Evolutionary conservation across 768 basidiomycete species (phyloP).

Genomic region (Cyathus striatus): DNA sequence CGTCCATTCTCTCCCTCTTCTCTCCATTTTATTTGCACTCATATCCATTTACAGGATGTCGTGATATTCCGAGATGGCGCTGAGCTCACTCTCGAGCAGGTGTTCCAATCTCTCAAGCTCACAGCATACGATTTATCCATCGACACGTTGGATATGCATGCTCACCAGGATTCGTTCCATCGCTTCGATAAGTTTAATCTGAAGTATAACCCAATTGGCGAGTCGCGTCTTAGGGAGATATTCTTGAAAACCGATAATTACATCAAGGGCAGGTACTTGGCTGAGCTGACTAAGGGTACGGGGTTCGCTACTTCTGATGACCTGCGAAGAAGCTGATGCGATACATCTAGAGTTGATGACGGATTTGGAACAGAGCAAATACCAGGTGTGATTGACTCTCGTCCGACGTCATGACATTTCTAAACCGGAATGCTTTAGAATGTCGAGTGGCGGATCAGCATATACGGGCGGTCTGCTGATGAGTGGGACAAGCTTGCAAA

Average conservation of each 20-base stretch:
- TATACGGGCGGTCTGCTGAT: slow-evolving; percentile 76
- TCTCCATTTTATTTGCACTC: not conserved
- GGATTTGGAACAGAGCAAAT: slow-evolving; percentile 98
- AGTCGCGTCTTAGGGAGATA: slow-evolving; percentile 91
- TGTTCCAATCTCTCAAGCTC: slow-evolving; percentile 93
- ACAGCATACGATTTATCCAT: slow-evolving; percentile 98
- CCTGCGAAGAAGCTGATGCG: not conserved
- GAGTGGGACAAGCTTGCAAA: slow-evolving; percentile 99
- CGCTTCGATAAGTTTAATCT: slow-evolving; percentile 98
- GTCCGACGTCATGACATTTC: not conserved
- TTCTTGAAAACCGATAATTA: slow-evolving; percentile 98
- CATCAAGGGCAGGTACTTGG: slow-evolving; percentile 88
- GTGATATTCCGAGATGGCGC: slow-evolving; percentile 94
- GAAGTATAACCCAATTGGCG: slow-evolving; percentile 96
- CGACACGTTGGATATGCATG: slow-evolving; percentile 99
- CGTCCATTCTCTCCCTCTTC: slow-evolving; percentile 27
- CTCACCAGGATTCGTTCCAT: slow-evolving; percentile 96
- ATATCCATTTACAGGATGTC: slow-evolving; percentile 57
- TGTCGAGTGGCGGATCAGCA: slow-evolving; percentile 95
- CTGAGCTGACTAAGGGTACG: slow-evolving; percentile 87
- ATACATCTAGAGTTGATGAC: slow-evolving; percentile 77
- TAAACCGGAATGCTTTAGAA: slow-evolving; percentile 41
- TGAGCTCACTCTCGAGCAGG: slow-evolving; percentile 83
- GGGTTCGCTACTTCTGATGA: not conserved
- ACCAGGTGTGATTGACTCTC: slow-evolving; percentile 57